phyloP scores from a whole-genome alignment of 106 monocot species.

The Posidonia australis region DNA sequence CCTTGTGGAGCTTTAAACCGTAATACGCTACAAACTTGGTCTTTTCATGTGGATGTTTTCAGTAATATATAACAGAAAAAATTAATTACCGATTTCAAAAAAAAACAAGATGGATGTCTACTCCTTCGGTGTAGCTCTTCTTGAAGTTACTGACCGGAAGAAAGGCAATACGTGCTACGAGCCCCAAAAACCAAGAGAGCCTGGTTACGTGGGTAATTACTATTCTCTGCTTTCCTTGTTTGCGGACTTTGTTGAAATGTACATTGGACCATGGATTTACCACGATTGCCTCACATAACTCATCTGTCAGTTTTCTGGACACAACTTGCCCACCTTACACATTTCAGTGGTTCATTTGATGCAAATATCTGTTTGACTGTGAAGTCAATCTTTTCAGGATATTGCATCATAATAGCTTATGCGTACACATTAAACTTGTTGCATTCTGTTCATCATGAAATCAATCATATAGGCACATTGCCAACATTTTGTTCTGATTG shows the following conservation, averaged over 20 bases:
- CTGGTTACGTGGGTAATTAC: conserved; percentile 92
- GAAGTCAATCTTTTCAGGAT: too few relatives aligned
- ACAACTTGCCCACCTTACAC: background rate
- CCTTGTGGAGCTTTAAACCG: too few relatives aligned
- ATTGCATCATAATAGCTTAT: too few relatives aligned
- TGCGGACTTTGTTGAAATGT: background rate
- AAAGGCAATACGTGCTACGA: conserved; percentile 50
- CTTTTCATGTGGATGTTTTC: too few relatives aligned
- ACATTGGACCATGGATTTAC: background rate
- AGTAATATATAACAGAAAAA: too few relatives aligned
- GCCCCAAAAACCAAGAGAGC: conserved; percentile 64
- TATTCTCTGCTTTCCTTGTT: background rate
- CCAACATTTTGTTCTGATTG: background rate
- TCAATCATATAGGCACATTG: background rate
- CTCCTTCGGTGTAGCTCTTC: conserved; percentile 83
- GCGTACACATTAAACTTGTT: too few relatives aligned
- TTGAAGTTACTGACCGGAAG: conserved; percentile 82
- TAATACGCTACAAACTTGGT: too few relatives aligned
- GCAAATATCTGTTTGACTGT: too few relatives aligned
- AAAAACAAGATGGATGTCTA: conserved; percentile 94
- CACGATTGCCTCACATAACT: too few relatives aligned
- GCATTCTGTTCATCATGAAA: too few relatives aligned
- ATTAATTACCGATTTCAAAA: too few relatives aligned
- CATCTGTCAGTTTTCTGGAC: background rate
- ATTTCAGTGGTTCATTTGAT: background rate